Evolutionary conservation across 345 rosid genomes (phyloP).

Genomic region (Aegle marmelos): DNA sequence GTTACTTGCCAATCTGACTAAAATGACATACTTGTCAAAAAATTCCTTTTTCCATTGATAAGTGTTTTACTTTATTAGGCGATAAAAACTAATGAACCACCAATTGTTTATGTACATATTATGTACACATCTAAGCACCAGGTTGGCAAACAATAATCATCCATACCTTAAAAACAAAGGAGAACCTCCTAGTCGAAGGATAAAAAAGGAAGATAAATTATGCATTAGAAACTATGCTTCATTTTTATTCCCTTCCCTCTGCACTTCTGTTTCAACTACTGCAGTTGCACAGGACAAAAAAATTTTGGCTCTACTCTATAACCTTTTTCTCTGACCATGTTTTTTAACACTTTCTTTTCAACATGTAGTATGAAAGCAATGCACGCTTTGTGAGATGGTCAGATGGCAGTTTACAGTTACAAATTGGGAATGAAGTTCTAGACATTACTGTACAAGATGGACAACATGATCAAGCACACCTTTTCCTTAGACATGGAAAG

Average conservation of each 20-base stretch:
- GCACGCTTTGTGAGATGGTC: constrained; percentile 99
- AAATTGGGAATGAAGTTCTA: constrained; percentile 97
- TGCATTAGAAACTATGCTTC: neutral
- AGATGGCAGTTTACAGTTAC: constrained; percentile 92
- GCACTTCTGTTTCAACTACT: neutral
- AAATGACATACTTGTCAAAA: neutral
- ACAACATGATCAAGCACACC: constrained; percentile 87
- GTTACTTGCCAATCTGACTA: neutral
- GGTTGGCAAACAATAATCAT: neutral
- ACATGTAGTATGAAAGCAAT: constrained; percentile 83
- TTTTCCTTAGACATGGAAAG: constrained; percentile 92
- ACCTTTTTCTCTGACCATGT: neutral
- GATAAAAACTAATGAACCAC: neutral
- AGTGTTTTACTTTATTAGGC: neutral
- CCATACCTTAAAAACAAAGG: neutral
- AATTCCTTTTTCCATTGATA: neutral
- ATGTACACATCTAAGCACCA: neutral
- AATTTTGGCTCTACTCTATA: neutral
- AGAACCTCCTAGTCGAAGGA: neutral
- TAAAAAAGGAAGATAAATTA: neutral
- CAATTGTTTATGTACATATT: neutral
- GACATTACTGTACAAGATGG: constrained; percentile 95
- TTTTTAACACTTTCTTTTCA: constrained; percentile 21
- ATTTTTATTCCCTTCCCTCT: constrained; percentile 3
- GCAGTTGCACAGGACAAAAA: neutral